Evolutionary conservation across 2,329 filamentous ascomycete species (phyloP).

Genomic region (Whalleya microplaca): DNA sequence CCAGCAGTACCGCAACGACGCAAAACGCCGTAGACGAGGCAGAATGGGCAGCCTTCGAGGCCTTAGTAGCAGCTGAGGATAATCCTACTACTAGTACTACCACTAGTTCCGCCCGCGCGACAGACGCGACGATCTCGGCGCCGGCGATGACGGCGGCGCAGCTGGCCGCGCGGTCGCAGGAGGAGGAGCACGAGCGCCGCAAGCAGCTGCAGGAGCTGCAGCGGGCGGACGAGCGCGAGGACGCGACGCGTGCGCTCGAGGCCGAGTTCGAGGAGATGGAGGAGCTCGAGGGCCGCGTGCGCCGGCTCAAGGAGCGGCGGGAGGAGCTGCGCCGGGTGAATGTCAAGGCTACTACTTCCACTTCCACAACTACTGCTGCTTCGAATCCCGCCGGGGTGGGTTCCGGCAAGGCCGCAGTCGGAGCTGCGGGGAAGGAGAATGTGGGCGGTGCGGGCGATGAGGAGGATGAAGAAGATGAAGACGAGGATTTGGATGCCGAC

Average conservation of each 20-base stretch:
- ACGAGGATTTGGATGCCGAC: conserved; percentile 54
- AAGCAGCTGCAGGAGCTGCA: conserved; percentile 58
- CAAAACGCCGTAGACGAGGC: conserved; percentile 68
- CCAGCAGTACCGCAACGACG: conserved; percentile 18
- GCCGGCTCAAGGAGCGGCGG: conserved; percentile 68
- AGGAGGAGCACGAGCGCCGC: conserved; percentile 54
- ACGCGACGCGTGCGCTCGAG: conserved; percentile 73
- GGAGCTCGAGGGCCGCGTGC: conserved; percentile 72
- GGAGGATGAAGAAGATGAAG: conserved; percentile 46
- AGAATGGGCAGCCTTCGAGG: conserved; percentile 87
- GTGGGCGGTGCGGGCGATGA: conserved; percentile 37
- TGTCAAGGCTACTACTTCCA: too few relatives aligned
- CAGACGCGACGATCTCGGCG: conserved; percentile 66
- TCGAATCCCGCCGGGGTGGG: too few relatives aligned
- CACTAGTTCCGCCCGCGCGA: conserved; percentile 26
- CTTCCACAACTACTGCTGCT: too few relatives aligned
- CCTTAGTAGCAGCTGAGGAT: conserved; percentile 65
- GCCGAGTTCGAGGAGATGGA: conserved; percentile 85
- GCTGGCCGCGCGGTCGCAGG: conserved; percentile 56
- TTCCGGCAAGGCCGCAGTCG: not conserved
- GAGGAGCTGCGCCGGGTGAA: conserved; percentile 67
- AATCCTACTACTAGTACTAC: conserved; percentile 14
- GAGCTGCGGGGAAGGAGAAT: conserved; percentile 33
- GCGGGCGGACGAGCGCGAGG: conserved; percentile 71
- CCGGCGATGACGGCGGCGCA: conserved; percentile 69